Evolutionary conservation across 2,329 filamentous ascomycete genomes (phyloP), one percentile per base, ranked within the genome.

Genomic region (Thelonectria blattea): DNA sequence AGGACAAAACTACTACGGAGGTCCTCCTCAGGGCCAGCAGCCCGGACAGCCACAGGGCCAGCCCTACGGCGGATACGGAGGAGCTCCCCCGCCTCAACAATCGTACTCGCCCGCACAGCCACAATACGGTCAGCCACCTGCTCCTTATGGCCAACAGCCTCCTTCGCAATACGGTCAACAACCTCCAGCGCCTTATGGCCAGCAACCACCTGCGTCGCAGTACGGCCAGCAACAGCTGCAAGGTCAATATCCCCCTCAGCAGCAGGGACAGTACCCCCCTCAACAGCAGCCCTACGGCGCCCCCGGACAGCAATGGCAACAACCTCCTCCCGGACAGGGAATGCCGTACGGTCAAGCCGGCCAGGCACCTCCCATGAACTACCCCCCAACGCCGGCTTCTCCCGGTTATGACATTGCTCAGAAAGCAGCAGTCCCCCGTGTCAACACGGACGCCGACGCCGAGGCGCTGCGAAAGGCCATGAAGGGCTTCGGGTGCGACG

Each of bases 401-500:
- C 59, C 57, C 2, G 72, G 71, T 12, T 74, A 75, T 4, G 73
- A 75, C n/a, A 37, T 49, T 1, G 59, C 66, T 1, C 73, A 74
- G 32, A 73, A 67, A 22, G 55, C 65, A 1, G 69, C 43, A 51
- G 53, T 60, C 0, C 64, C 65, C 2, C 70, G 62, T n/a, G 66
- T 75, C 11, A 68, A 77, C 32, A 76, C 73, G 4, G 17, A 62
- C 2, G 30, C 64, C 15, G 75, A 76, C 6, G 68, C 67, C 1
- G 72, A 76, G 59, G 46, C 60, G 1, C 52, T 77, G 1, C 68
- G 73, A 47, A 72, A 74, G 20, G 74, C 75, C 1, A 76, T 77
- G 75, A 74, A 74, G 59, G 73, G 72, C 8, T 72, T 74, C 64
- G 75, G 73, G 1, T 76, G 74, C 37, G 71, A 76, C 18, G 71